Percentiles rank a stretch among this genome's conserved stretches.
Conservation (phyloP, 23 red algal species). For the Gracilariopsis chorda region DNA sequence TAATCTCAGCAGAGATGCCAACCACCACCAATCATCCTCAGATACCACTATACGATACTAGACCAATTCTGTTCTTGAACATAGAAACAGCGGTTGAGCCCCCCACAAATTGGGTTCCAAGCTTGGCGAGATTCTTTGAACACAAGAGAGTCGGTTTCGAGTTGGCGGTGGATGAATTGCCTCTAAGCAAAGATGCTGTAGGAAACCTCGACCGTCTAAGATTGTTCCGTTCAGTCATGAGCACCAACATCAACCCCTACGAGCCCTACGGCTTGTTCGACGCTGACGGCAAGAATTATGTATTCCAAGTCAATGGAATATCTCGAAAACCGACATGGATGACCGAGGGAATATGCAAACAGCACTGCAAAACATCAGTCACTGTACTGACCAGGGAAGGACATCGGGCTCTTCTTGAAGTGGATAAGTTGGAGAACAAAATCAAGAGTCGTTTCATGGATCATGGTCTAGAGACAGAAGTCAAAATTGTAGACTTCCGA, state of each 20-base stretch:
- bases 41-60: not conserved
- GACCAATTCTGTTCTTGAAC: constrained; percentile 31
- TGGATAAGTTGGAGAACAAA: constrained; percentile 35
- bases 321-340: constrained; percentile 26
- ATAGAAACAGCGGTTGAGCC: constrained; percentile 3
- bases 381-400: constrained; percentile 54
- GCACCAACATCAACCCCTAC: constrained; percentile 35
- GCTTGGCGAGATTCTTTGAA: constrained; percentile 41
- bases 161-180: not conserved
- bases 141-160: constrained; percentile 33
- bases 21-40: not conserved
- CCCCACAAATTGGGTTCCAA: constrained; percentile 38
- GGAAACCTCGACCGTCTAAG: not conserved
- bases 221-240: constrained; percentile 48
- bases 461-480: constrained; percentile 7
- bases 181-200: not conserved
- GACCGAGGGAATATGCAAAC: not conserved
- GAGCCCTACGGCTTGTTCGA: constrained; percentile 57
- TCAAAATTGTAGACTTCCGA: constrained; percentile 69
- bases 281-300: constrained; percentile 32
- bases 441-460: constrained; percentile 19
- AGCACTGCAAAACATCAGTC: constrained; percentile 29
- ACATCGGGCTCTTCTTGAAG: constrained; percentile 68
- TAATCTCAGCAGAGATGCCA: not conserved
- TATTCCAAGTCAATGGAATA: constrained; percentile 52